These are phyloP conservation scores for Baeospora myosura DNA, from an alignment of 1,284 basidiomycete species.

Conservation along the genomic window DNA sequence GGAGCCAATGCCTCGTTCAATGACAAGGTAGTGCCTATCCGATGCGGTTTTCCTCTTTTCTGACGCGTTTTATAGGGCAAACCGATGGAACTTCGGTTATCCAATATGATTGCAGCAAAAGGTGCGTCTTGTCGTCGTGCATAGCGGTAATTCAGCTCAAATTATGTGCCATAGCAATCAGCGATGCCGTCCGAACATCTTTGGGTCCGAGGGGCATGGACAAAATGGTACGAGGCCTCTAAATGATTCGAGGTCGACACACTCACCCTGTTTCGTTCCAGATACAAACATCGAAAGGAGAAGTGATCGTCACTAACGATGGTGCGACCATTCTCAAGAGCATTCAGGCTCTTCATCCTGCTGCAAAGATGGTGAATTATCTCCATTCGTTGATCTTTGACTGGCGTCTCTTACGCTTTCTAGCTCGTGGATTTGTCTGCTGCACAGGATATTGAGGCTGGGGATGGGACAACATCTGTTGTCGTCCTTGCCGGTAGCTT, in stretches of 20 bases:
- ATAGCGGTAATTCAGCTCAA: conserved; percentile 11
- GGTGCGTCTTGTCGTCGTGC: conserved; percentile 39
- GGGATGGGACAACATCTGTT: conserved; percentile 98
- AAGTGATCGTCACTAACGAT: conserved; percentile 98
- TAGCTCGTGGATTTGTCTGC: conserved; percentile 93
- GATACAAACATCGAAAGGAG: conserved; percentile 97
- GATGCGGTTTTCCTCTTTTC: conserved; percentile 12
- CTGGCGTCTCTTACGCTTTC: neutral
- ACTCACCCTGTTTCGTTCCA: conserved; percentile 23
- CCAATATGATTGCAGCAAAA: conserved; percentile 95
- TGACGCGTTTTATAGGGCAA: conserved; percentile 60
- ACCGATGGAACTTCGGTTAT: conserved; percentile 88
- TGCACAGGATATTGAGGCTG: conserved; percentile 98
- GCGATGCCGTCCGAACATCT: conserved; percentile 95
- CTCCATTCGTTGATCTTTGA: neutral
- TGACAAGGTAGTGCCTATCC: conserved; percentile 56
- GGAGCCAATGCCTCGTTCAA: conserved; percentile 73
- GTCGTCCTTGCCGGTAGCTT: conserved; percentile 94
- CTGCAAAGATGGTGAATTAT: conserved; percentile 84
- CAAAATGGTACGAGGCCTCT: conserved; percentile 78
- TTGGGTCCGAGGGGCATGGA: conserved; percentile 99
- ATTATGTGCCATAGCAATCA: conserved; percentile 64
- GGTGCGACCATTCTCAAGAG: conserved; percentile 97
- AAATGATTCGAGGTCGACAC: conserved; percentile 11
- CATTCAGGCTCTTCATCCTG: conserved; percentile 96